phyloP scores from a whole-genome alignment of 768 basidiomycete genomes.

The Leccinum longicurvipes region DNA sequence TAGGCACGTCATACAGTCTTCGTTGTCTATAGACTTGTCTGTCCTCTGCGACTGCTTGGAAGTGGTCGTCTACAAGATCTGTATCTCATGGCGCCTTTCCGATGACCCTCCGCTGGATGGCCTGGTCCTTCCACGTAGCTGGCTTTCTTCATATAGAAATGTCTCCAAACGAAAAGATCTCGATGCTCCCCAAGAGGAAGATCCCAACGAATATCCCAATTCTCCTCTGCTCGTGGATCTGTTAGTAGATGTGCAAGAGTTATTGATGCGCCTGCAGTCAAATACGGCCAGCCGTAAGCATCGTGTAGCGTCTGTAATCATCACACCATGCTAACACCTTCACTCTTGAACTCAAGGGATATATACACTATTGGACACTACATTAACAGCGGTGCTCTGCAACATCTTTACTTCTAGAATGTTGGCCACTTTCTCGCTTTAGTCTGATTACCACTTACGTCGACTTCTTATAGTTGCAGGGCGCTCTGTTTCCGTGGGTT shows the following conservation, averaged over 20 bases:
- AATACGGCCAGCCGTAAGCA: conserved; percentile 28
- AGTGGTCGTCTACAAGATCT: conserved; percentile 38
- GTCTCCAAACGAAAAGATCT: conserved; percentile 12
- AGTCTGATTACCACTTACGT: background rate
- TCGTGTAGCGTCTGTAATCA: background rate
- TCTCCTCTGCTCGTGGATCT: conserved; percentile 40
- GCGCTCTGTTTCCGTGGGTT: conserved; percentile 46
- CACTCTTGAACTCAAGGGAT: background rate
- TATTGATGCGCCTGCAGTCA: conserved; percentile 31
- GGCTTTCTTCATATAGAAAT: conserved; percentile 35
- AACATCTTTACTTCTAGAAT: conserved; percentile 44
- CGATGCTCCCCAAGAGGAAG: too few species aligned
- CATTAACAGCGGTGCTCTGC: conserved; percentile 22
- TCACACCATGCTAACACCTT: background rate
- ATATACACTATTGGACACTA: conserved; percentile 8
- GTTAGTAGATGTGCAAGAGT: conserved; percentile 14
- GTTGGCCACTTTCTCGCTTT: conserved; percentile 33
- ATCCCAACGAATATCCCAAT: too few species aligned
- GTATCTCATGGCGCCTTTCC: conserved; percentile 34
- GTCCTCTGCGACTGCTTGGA: conserved; percentile 54
- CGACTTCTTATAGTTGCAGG: conserved; percentile 39
- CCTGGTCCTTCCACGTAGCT: conserved; percentile 52
- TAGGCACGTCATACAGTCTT: conserved; percentile 43
- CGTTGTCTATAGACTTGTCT: conserved; percentile 41
- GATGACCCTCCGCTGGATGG: conserved; percentile 34